A percentile compares a stretch with the other conserved stretches of the same genome.
Conservation (phyloP, 139 green algal species). For the Chlorella sp. region DNA sequence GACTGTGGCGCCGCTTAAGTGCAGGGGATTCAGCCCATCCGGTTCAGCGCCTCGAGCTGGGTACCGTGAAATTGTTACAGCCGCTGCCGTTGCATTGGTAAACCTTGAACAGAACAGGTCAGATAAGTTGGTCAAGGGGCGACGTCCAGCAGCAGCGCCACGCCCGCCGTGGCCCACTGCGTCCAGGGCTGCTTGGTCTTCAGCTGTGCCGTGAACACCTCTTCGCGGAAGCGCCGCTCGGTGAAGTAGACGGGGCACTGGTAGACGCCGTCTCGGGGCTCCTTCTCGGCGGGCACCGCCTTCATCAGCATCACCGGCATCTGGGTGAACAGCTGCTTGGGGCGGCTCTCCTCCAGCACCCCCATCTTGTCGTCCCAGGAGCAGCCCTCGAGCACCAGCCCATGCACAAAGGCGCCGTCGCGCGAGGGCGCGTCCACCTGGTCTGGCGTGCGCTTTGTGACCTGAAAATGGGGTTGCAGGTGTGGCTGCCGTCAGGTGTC, state of each 20-base stretch:
- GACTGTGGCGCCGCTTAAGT: no score
- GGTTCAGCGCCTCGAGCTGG: no score
- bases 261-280: constrained; percentile 6
- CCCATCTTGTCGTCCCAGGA: constrained; percentile 91
- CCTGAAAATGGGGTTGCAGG: constrained; percentile 56
- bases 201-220: constrained; percentile 93
- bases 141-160: constrained; percentile 81
- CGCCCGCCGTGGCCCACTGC: constrained; percentile 85
- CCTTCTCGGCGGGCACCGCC: constrained; percentile 16
- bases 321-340: constrained; percentile 88
- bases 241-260: constrained; percentile 93
- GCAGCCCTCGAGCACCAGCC: constrained; percentile 90
- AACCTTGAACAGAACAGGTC: no score
- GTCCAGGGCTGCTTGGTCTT: constrained; percentile 82
- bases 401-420: constrained; percentile 90
- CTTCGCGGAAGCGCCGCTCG: constrained; percentile 87
- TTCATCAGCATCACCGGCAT: constrained; percentile 68
- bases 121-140: not conserved
- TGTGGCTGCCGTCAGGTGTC: no score
- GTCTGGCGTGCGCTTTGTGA: constrained; percentile 88
- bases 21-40: no score
- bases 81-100: no score
- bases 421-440: constrained; percentile 81
- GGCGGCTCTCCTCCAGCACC: constrained; percentile 82
- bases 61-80: no score